Conservation (phyloP, 768 basidiomycete species). For the Mycena albidolilacea region DNA sequence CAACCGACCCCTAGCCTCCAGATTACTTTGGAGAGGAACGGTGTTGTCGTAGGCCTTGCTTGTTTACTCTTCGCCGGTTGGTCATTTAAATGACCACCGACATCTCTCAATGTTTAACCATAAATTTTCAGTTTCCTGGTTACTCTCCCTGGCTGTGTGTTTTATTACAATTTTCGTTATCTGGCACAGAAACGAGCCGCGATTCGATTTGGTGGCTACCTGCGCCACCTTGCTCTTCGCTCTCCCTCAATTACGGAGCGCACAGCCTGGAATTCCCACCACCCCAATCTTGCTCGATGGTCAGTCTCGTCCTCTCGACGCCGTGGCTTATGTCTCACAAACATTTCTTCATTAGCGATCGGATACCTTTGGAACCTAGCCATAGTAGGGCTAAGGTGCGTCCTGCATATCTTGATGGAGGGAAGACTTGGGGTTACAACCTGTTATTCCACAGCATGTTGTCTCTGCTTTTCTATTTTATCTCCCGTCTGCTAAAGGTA, state of each 20-base stretch:
- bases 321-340: background rate
- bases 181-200: slow-evolving; percentile 8
- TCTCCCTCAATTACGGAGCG: slow-evolving; percentile 9
- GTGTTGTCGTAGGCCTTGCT: slow-evolving; percentile 5
- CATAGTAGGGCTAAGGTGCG: slow-evolving; percentile 7
- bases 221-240: slow-evolving; percentile 12
- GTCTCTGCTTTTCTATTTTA: background rate
- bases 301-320: background rate
- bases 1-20: background rate
- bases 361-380: slow-evolving; percentile 9
- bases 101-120: background rate
- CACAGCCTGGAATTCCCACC: slow-evolving; percentile 5
- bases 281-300: slow-evolving; percentile 5
- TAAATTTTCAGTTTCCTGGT: slow-evolving; percentile 1
- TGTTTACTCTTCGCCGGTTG: slow-evolving; percentile 4
- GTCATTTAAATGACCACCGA: background rate
- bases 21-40: background rate
- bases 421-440: background rate
- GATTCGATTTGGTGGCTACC: slow-evolving; percentile 10
- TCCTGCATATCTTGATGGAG: background rate
- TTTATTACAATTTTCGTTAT: slow-evolving; percentile 9
- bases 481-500: background rate
- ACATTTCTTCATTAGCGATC: background rate
- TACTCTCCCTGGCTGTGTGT: slow-evolving; percentile 10
- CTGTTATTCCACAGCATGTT: slow-evolving; percentile 4